phyloP scores from a whole-genome alignment of 805 yeast genomes.

The Saccharomycopsis oosterbeekiorum region DNA sequence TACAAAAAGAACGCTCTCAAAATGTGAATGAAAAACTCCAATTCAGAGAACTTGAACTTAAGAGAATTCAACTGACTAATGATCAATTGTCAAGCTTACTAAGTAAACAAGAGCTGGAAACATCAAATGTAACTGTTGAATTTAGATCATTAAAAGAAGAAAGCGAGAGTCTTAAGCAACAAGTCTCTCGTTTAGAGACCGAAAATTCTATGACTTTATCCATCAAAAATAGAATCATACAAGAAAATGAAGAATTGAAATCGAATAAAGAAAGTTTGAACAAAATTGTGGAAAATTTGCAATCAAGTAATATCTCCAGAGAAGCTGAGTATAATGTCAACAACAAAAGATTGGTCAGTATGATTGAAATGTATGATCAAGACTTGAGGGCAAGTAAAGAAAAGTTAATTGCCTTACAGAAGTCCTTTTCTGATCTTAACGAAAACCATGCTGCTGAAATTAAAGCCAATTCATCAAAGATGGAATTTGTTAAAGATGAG shows the following conservation, averaged over 20 bases:
- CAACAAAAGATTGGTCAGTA: conserved; percentile 37
- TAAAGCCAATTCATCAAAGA: conserved; percentile 47
- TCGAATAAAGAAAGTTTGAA: conserved; percentile 53
- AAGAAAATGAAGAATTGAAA: conserved; percentile 42
- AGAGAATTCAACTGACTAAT: conserved; percentile 32
- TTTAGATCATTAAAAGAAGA: conserved; percentile 41
- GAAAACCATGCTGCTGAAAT: conserved; percentile 40
- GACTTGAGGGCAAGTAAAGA: conserved; percentile 37
- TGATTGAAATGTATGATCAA: conserved; percentile 39
- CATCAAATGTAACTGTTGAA: conserved; percentile 43
- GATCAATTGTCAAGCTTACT: conserved; percentile 33
- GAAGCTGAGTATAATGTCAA: conserved; percentile 42
- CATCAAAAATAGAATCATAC: conserved; percentile 39
- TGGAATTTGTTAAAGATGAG: conserved; percentile 43
- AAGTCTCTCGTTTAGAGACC: conserved; percentile 38
- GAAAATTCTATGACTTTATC: conserved; percentile 45
- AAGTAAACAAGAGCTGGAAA: conserved; percentile 38
- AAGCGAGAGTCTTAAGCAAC: conserved; percentile 35
- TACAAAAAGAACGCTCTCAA: conserved; percentile 43
- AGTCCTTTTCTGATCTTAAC: conserved; percentile 44
- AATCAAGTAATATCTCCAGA: conserved; percentile 39
- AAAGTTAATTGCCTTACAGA: conserved; percentile 35
- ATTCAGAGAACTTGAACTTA: conserved; percentile 35
- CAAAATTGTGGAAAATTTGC: conserved; percentile 48
- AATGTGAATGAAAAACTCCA: conserved; percentile 32